Conservation (phyloP, 345 rosid genomes). For the Brassica cretica region DNA sequence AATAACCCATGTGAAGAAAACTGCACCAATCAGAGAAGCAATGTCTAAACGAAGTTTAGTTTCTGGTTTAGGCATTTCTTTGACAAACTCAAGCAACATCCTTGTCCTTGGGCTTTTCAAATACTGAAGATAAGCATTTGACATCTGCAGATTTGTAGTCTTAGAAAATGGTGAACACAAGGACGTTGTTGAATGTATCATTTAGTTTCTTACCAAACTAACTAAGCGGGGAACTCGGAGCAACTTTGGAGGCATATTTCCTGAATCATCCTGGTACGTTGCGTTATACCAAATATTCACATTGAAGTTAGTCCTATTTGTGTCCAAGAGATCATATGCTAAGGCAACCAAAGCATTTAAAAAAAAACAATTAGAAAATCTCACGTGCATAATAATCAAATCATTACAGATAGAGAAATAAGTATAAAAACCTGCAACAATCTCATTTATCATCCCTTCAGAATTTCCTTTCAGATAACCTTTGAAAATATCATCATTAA, state of each 20-base stretch:
- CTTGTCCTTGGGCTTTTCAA: slow-evolving; percentile 51
- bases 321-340: slow-evolving; percentile 85
- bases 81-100: slow-evolving; percentile 67
- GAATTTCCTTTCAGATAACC: slow-evolving; percentile 73
- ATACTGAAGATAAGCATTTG: slow-evolving; percentile 74
- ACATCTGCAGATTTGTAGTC: slow-evolving; percentile 51
- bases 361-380: slow-evolving; percentile 14
- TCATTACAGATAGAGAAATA: slow-evolving; percentile 2
- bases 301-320: slow-evolving; percentile 55
- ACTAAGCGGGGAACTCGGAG: slow-evolving; percentile 70
- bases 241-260: slow-evolving; percentile 29
- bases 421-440: slow-evolving; percentile 58
- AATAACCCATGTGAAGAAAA: slow-evolving; percentile 56
- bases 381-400: not conserved
- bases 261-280: slow-evolving; percentile 42
- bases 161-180: slow-evolving; percentile 23
- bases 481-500: slow-evolving; percentile 66
- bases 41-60: slow-evolving; percentile 54
- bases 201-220: slow-evolving; percentile 58
- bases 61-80: slow-evolving; percentile 74
- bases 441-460: slow-evolving; percentile 55
- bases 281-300: slow-evolving; percentile 84
- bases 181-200: not conserved
- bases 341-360: slow-evolving; percentile 30
- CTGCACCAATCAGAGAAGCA: slow-evolving; percentile 73